These are phyloP conservation scores for Polyporus tsugae DNA, from an alignment of 1,284 basidiomycete genomes.

Conservation along the genomic window DNA sequence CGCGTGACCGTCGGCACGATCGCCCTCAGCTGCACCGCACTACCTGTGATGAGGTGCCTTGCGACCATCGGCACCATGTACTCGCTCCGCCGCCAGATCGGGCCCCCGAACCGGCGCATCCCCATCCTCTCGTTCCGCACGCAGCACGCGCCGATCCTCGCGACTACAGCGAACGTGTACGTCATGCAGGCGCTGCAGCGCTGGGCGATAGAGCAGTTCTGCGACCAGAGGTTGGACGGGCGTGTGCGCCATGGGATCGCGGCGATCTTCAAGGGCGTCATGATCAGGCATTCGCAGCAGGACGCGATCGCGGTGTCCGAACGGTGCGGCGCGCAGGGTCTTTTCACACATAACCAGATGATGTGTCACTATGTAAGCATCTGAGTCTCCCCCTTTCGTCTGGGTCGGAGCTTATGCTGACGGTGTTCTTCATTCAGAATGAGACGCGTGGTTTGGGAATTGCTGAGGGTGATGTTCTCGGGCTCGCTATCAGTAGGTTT, in stretches of 20 bases:
- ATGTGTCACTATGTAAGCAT: slow-evolving; percentile 46
- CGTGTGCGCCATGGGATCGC: slow-evolving; percentile 51
- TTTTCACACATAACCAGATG: slow-evolving; percentile 54
- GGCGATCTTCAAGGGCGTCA: slow-evolving; percentile 49
- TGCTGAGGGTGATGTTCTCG: slow-evolving; percentile 54
- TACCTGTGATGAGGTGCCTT: slow-evolving; percentile 44
- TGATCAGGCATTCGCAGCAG: slow-evolving; percentile 44
- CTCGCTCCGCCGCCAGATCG: slow-evolving; percentile 50
- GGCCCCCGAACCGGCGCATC: slow-evolving; percentile 26
- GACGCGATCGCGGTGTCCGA: slow-evolving; percentile 47
- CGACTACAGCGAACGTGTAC: slow-evolving; percentile 49
- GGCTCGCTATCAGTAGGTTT: slow-evolving; percentile 49
- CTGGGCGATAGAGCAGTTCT: slow-evolving; percentile 42
- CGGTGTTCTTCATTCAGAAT: slow-evolving; percentile 34
- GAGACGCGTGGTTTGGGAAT: slow-evolving; percentile 51
- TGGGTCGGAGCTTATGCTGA: neutral
- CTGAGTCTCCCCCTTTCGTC: neutral
- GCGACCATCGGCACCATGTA: slow-evolving; percentile 50
- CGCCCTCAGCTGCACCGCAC: slow-evolving; percentile 41
- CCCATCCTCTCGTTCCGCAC: slow-evolving; percentile 57
- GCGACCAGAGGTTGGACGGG: slow-evolving; percentile 38
- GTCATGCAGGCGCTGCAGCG: slow-evolving; percentile 48
- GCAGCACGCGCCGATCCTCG: slow-evolving; percentile 54
- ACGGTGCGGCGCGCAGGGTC: slow-evolving; percentile 59
- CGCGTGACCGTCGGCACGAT: slow-evolving; percentile 52